Evolutionary conservation across 306 rosid genomes (phyloP).

Genomic region (Prosopis cineraria): DNA sequence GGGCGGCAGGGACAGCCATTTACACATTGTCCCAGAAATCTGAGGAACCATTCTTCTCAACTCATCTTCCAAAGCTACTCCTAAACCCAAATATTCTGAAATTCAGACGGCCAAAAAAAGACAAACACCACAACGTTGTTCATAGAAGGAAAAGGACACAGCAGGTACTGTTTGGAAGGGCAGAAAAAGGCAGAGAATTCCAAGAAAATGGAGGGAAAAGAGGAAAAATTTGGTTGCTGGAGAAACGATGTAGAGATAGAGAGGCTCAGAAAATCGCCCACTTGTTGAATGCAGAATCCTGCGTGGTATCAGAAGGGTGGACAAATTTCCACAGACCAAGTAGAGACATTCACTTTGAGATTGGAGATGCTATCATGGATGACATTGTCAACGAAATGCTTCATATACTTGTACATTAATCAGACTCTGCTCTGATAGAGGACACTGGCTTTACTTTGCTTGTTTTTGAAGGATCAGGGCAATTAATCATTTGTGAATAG

Average conservation of each 20-base stretch:
- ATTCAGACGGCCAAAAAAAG: conserved; percentile 14
- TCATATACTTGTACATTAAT: conserved; percentile 21
- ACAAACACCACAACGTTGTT: conserved; percentile 17
- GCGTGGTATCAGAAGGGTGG: conserved; percentile 38
- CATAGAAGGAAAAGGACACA: conserved; percentile 18
- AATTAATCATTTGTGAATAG: background rate
- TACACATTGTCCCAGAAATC: conserved; percentile 29
- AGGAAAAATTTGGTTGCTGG: conserved; percentile 31
- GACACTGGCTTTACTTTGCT: background rate
- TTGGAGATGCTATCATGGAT: conserved; percentile 51
- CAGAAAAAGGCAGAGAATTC: conserved; percentile 9
- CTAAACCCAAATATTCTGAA: conserved; percentile 39
- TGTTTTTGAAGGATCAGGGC: background rate
- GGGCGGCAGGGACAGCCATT: background rate
- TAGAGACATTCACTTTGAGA: conserved; percentile 32
- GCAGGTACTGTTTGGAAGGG: conserved; percentile 7
- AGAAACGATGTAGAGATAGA: conserved; percentile 30
- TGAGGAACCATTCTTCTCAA: conserved; percentile 29
- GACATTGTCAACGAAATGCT: conserved; percentile 45
- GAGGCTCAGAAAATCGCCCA: conserved; percentile 20
- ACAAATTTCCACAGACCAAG: conserved; percentile 29
- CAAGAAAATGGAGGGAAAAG: conserved; percentile 25
- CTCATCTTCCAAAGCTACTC: conserved; percentile 39
- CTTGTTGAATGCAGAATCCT: conserved; percentile 28
- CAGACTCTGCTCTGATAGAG: background rate